Evolutionary conservation across 208 protist species (phyloP).

Genomic region (Leishmania gerbilli): DNA sequence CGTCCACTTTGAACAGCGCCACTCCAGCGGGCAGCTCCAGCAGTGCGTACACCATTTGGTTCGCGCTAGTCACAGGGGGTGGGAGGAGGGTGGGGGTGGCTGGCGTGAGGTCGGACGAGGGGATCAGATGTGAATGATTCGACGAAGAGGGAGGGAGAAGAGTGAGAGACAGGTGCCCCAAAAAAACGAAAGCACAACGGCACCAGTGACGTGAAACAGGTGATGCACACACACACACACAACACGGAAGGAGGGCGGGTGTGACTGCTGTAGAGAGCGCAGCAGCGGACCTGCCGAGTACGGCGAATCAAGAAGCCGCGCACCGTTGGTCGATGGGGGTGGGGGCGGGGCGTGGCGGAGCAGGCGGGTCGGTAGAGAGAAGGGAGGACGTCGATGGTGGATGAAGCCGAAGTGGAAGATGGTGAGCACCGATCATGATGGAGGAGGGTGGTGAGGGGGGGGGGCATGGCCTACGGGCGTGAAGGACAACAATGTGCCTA

Average conservation of each 20-base stretch:
- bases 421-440: slow-evolving; percentile 3
- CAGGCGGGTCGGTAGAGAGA: background rate
- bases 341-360: background rate
- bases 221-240: too few species aligned
- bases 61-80: background rate
- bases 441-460: background rate
- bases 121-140: background rate
- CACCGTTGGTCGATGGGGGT: background rate
- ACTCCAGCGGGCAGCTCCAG: slow-evolving; percentile 99
- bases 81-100: background rate
- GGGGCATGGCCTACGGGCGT: background rate
- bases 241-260: background rate
- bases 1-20: slow-evolving; percentile 98
- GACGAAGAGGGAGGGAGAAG: background rate
- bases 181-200: background rate
- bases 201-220: background rate
- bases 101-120: background rate
- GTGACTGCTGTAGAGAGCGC: slow-evolving; percentile 5
- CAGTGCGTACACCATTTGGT: slow-evolving; percentile 96
- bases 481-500: background rate
- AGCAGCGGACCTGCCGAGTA: slow-evolving; percentile 14
- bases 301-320: background rate
- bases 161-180: background rate
- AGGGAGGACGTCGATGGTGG: background rate
- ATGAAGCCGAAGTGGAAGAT: slow-evolving; percentile 8